These are phyloP conservation scores for Oryza nivara DNA, from an alignment of 176 grass and related monocot species.

Conservation along the genomic window DNA sequence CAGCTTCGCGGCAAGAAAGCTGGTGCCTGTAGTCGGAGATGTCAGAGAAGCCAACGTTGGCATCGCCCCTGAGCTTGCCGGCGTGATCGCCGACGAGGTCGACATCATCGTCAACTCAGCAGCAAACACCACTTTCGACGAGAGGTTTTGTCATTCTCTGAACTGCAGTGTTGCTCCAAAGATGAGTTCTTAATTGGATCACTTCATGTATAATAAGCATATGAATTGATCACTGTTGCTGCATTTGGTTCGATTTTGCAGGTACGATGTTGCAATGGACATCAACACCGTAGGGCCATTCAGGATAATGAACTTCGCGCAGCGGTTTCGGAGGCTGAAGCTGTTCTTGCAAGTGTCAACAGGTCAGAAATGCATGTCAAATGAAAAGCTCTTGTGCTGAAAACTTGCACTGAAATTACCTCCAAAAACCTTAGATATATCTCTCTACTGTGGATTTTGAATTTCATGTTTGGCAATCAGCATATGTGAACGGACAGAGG, in stretches of 20 bases:
- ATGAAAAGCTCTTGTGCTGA: background rate
- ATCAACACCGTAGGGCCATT: slow-evolving; percentile 91
- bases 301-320: slow-evolving; percentile 91
- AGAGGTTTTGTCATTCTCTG: slow-evolving; percentile 62
- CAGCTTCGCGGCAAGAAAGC: slow-evolving; percentile 60
- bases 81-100: slow-evolving; percentile 62
- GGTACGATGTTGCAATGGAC: slow-evolving; percentile 89
- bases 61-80: slow-evolving; percentile 63
- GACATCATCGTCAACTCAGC: slow-evolving; percentile 87
- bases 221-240: background rate
- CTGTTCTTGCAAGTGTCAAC: slow-evolving; percentile 94
- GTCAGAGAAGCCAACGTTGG: slow-evolving; percentile 76
- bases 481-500: slow-evolving; percentile 92
- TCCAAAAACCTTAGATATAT: background rate
- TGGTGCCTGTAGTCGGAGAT: slow-evolving; percentile 84
- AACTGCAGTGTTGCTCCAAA: background rate
- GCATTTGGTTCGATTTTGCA: slow-evolving; percentile 27
- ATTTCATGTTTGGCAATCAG: slow-evolving; percentile 40
- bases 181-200: background rate
- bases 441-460: background rate
- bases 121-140: slow-evolving; percentile 92
- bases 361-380: slow-evolving; percentile 50
- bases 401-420: background rate
- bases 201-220: background rate
- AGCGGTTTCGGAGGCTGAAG: slow-evolving; percentile 69